Evolutionary conservation across 768 basidiomycete genomes (phyloP).

Genomic region (Kwoniella sp.): DNA sequence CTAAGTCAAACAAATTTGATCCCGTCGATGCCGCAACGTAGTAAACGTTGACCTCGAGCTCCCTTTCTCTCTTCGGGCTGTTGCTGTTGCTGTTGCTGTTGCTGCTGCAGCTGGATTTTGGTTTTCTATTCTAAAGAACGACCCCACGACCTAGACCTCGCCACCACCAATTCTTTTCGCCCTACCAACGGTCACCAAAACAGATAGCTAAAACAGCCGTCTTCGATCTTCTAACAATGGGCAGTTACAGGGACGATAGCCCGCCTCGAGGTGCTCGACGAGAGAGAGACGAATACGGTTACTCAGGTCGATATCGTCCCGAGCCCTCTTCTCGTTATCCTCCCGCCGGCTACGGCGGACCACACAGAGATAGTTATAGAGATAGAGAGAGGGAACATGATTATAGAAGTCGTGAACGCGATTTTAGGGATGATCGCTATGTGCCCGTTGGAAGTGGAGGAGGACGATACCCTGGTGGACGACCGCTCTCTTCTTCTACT

Average conservation of each 20-base stretch:
- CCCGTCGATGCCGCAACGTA: background rate
- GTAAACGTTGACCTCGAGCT: too few species aligned
- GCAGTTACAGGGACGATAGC: background rate
- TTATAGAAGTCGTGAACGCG: background rate
- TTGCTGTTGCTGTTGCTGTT: too few species aligned
- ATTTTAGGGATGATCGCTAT: background rate
- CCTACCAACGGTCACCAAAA: too few species aligned
- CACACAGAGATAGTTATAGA: slow-evolving; percentile 7
- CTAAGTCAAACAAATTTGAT: background rate
- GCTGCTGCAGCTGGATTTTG: too few species aligned
- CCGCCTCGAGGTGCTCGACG: slow-evolving; percentile 12
- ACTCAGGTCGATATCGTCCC: slow-evolving; percentile 13
- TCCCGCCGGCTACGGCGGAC: slow-evolving; percentile 2
- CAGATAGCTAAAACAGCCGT: too few species aligned
- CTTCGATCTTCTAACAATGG: background rate
- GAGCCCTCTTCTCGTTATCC: slow-evolving; percentile 4
- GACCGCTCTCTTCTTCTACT: background rate
- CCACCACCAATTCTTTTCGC: too few species aligned
- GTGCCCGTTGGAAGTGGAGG: background rate
- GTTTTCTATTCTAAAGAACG: too few species aligned
- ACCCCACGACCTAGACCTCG: too few species aligned
- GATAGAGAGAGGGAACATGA: slow-evolving; percentile 10
- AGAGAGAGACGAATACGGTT: slow-evolving; percentile 22
- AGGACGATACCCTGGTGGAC: background rate
- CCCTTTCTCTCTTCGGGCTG: too few species aligned